Percentiles rank a stretch among this genome's conserved stretches.
phyloP scores from a whole-genome alignment of 768 basidiomycete species.

The Cantharellus anzutake region DNA sequence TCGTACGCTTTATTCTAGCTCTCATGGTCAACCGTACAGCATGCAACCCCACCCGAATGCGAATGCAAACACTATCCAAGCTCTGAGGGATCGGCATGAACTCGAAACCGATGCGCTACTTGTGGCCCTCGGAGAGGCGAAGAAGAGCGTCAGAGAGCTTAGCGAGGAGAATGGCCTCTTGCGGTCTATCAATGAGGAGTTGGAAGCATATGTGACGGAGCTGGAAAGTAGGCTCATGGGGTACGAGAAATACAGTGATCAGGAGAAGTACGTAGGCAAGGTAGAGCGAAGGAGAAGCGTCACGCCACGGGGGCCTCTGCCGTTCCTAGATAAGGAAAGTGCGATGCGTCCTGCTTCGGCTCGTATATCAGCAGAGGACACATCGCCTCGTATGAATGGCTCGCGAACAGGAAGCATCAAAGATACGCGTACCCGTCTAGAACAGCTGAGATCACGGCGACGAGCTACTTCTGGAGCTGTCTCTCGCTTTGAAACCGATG shows the following conservation, averaged over 20 bases:
- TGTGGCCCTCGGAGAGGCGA: slow-evolving; percentile 3
- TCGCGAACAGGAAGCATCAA: neutral
- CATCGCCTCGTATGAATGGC: neutral
- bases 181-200: neutral
- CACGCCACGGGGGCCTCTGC: neutral
- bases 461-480: neutral
- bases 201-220: slow-evolving; percentile 4
- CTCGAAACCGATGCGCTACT: slow-evolving; percentile 8
- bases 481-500: neutral
- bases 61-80: slow-evolving; percentile 1
- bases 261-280: no score
- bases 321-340: neutral
- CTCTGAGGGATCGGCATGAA: slow-evolving; percentile 7
- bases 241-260: neutral
- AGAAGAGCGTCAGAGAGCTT: neutral
- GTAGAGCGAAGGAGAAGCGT: neutral
- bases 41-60: neutral
- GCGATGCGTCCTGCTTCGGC: neutral
- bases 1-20: neutral
- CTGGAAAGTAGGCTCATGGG: slow-evolving; percentile 5
- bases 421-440: neutral
- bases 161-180: slow-evolving; percentile 2
- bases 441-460: no score
- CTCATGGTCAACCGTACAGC: neutral
- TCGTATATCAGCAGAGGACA: neutral